Evolutionary conservation across 495 filamentous ascomycete genomes (phyloP), one percentile per base, ranked within the genome.

Genomic region (Xylaria scruposa): DNA sequence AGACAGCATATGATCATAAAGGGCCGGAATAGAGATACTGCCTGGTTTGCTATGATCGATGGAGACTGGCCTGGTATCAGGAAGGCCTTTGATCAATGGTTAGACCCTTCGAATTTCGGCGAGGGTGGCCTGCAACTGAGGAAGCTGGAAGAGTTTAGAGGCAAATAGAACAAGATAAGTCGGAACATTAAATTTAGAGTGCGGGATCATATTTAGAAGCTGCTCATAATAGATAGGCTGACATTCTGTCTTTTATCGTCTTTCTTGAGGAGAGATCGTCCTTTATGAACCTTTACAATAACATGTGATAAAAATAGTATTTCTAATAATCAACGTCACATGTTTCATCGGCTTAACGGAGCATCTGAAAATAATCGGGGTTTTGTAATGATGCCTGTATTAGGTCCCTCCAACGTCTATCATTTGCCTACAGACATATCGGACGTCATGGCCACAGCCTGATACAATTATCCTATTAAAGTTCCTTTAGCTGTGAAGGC

Each of bases 1-100:
- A 80, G 87, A 44, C 85, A 89, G 70, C 87, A 90, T 77, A 81
- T 88, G 81, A 80, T 91, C 54, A 73, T 86, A 6, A 88, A 87
- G 76, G 89, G 88, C 2, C 76, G 80, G 53, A 88, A 78, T 72
- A 77, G 88, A 67, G 88, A 90, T 78, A 88, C 87, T 7, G 78
- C 83, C 24, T 90, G 87, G 87, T 88, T 80, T 73, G 82, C 85
- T 53, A 82, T 89, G 4, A 40, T 86, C 59, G 79, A 83, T 62
- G 82, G 80, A 4, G 87, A 89, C 74, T 90, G 88, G 88, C 72
- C 74, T 1, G 61, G 38, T 29, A 47, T 84, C 24, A 83, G 77
- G 73, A n/a, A 61, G 8, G 81, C 78, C 8, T 77, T 87, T 49
- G 84, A 87, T 68, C 73, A 68, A 62, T 89, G 87, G 86, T 63